Percentiles rank a stretch among this genome's conserved stretches.
phyloP scores from a whole-genome alignment of 2,329 filamentous ascomycete genomes.

The Aureobasidium lini region DNA sequence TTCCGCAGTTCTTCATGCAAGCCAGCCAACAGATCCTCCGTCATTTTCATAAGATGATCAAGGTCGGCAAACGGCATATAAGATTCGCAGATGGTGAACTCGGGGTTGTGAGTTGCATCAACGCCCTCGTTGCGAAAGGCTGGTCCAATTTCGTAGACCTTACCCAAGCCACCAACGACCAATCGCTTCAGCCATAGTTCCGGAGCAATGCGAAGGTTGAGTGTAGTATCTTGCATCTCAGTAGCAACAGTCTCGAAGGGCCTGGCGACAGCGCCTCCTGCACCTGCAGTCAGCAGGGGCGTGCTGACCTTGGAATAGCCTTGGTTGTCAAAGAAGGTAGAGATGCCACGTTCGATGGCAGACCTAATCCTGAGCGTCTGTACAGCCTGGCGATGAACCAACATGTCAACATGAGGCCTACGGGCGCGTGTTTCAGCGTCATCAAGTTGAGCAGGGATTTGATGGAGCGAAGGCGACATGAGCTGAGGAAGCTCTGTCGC shows the following conservation, averaged over 20 bases:
- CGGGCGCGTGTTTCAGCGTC: slow-evolving; percentile 66
- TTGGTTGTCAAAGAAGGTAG: slow-evolving; percentile 62
- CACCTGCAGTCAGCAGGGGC: slow-evolving; percentile 72
- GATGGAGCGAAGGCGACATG: slow-evolving; percentile 70
- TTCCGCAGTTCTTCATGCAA: slow-evolving; percentile 40
- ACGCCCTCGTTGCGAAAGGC: slow-evolving; percentile 85
- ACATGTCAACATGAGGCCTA: slow-evolving; percentile 77
- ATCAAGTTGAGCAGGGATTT: slow-evolving; percentile 62
- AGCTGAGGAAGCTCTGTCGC: slow-evolving; percentile 62
- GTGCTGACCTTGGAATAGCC: slow-evolving; percentile 85
- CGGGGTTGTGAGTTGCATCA: slow-evolving; percentile 88
- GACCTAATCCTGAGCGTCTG: slow-evolving; percentile 69
- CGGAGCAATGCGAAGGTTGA: slow-evolving; percentile 82
- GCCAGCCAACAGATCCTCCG: slow-evolving; percentile 60
- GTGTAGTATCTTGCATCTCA: slow-evolving; percentile 62
- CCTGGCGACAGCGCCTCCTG: slow-evolving; percentile 79
- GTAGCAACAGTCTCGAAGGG: slow-evolving; percentile 77
- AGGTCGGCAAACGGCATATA: slow-evolving; percentile 81
- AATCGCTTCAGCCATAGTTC: slow-evolving; percentile 93
- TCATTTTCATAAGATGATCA: slow-evolving; percentile 64
- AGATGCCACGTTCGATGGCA: slow-evolving; percentile 64
- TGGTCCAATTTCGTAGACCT: slow-evolving; percentile 86
- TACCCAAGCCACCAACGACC: slow-evolving; percentile 79
- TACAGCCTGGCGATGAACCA: slow-evolving; percentile 62
- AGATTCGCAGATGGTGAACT: slow-evolving; percentile 97